phyloP scores from a whole-genome alignment of 176 grass and related monocot genomes.

The Carex scoparia region DNA sequence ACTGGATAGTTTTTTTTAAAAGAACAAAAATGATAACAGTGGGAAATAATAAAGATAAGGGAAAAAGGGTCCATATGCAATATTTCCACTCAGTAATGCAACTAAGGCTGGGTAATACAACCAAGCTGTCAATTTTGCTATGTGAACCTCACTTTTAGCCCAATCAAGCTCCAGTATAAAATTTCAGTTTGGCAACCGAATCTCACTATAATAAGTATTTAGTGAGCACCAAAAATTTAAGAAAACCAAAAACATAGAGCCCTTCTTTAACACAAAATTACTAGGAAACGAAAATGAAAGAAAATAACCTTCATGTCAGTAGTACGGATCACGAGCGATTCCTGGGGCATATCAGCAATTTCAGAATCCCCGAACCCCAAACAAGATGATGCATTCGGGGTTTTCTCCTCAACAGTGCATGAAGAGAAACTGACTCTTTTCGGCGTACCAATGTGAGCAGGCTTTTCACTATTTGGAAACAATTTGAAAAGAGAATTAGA shows the following conservation, averaged over 20 bases:
- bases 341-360: background rate
- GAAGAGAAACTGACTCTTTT: slow-evolving; percentile 18
- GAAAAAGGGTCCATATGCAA: background rate
- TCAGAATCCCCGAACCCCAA: background rate
- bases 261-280: background rate
- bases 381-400: background rate
- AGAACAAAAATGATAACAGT: background rate
- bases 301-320: slow-evolving; percentile 23
- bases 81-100: background rate
- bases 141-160: background rate
- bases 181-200: background rate
- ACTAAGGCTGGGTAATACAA: background rate
- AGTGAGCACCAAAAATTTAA: background rate
- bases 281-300: background rate
- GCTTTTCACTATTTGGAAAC: background rate
- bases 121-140: background rate
- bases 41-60: background rate
- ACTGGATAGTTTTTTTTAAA: background rate
- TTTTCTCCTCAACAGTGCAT: background rate
- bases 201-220: background rate
- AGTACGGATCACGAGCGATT: background rate
- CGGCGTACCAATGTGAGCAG: background rate
- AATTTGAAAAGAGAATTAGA: slow-evolving; percentile 15
- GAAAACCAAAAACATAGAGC: background rate
- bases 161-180: background rate